Evolutionary conservation across 441 rosid genomes (phyloP).

Genomic region (Lepidium campestre): DNA sequence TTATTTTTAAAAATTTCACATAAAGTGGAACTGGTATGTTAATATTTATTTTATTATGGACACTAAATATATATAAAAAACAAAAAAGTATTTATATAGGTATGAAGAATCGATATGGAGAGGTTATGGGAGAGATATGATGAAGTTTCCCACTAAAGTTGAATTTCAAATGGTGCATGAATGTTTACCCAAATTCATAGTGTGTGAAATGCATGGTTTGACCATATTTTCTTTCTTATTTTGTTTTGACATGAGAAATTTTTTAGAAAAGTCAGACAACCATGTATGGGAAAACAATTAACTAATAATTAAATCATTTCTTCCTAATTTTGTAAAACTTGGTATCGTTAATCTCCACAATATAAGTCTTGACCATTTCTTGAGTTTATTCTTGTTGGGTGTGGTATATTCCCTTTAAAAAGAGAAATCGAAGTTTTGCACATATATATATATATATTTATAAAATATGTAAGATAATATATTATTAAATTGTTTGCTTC

Average conservation of each 20-base stretch:
- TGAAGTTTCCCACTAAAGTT: conserved; percentile 29
- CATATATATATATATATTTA: too few species aligned
- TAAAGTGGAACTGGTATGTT: not conserved
- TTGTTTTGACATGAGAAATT: not conserved
- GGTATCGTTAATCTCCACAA: not conserved
- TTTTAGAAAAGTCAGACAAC: conserved; percentile 19
- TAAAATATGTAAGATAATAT: too few species aligned
- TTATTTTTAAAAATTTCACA: not conserved
- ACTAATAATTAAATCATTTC: not conserved
- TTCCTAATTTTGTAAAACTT: not conserved
- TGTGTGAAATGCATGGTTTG: conserved; percentile 26
- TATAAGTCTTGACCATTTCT: not conserved
- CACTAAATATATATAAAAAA: not conserved
- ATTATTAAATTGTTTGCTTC: too few species aligned
- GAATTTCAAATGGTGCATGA: conserved; percentile 30
- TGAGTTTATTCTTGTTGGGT: too few species aligned
- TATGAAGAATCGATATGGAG: not conserved
- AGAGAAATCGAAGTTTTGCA: too few species aligned
- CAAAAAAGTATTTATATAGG: not conserved
- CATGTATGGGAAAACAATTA: not conserved
- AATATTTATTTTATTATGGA: not conserved
- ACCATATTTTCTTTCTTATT: conserved; percentile 16
- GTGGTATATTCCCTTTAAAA: too few species aligned
- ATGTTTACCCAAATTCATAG: conserved; percentile 21
- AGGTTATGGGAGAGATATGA: conserved; percentile 30